These are phyloP conservation scores for Periconia digitata DNA, from an alignment of 2,329 filamentous ascomycete genomes.

Conservation along the genomic window DNA sequence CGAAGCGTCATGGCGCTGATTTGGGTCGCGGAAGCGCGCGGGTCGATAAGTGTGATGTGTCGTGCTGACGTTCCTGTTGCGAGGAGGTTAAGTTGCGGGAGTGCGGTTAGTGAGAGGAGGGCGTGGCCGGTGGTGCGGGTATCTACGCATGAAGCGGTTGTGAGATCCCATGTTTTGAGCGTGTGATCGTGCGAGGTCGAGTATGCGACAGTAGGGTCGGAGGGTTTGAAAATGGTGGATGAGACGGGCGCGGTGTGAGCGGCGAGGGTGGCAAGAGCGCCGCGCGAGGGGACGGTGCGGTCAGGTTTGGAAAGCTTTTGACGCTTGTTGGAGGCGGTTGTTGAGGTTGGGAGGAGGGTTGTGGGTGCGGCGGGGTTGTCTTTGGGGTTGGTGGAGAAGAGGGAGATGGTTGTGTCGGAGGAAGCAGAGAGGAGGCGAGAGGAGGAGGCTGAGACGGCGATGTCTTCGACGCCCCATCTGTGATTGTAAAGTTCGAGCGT, in stretches of 20 bases:
- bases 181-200: conserved; percentile 90
- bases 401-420: conserved; percentile 77
- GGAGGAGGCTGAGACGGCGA: conserved; percentile 73
- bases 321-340: conserved; percentile 68
- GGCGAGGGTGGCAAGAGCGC: conserved; percentile 72
- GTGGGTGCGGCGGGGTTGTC: conserved; percentile 74
- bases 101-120: conserved; percentile 74
- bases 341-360: conserved; percentile 66
- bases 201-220: conserved; percentile 86
- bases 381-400: conserved; percentile 83
- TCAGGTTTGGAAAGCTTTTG: conserved; percentile 67
- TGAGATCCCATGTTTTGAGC: conserved; percentile 86
- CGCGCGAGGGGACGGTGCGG: conserved; percentile 69
- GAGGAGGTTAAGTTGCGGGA: conserved; percentile 66
- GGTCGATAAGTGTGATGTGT: conserved; percentile 92
- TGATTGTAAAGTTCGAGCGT: conserved; percentile 84
- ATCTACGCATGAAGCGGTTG: conserved; percentile 76
- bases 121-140: conserved; percentile 82
- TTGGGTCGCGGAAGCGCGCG: conserved; percentile 72
- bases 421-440: conserved; percentile 84
- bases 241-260: conserved; percentile 75
- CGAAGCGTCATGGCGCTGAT: conserved; percentile 88
- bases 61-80: conserved; percentile 80
- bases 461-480: conserved; percentile 69
- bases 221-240: conserved; percentile 79